Base-by-base conservation (phyloP, 1,284 basidiomycete species). In the Irpex sp. region DNA sequence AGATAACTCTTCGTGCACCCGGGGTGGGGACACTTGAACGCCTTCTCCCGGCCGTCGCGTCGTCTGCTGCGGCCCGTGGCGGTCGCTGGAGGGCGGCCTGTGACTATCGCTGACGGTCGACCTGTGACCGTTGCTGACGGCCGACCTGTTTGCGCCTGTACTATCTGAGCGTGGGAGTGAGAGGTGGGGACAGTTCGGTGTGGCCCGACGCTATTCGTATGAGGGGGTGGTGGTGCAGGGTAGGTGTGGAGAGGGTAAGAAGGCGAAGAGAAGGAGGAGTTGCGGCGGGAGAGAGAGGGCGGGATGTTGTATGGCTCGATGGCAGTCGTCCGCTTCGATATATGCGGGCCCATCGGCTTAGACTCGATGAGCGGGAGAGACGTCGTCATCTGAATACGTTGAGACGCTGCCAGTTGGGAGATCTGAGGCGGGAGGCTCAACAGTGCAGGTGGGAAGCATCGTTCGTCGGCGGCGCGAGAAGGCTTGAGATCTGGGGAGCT, bases 1-100 rank as follows among this genome's bases (percentile, higher is more conserved):
- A 87, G 77, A 68, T 87, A 87, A 36, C 75, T 76, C 78, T 76
- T 76, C 55, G 69, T 68, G 65, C 75, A 76, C 5, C 71, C 72
- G 19, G 69, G 63, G 54, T 70, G 67, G 73, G 73, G 75, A 68
- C 75, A 78, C 66, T 73, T 77, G 69, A 70, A 75, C 64, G 70
- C 64, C 70, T 78, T 76, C 68, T 77, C 76, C 53, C 58, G 39
- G 39, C 39, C 39, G 39, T 46, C n/a, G 8, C 39, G 39, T 1
- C 39, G 39, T 46, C n/a, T 46, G 39, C n/a, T 46, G 39, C n/a
- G 39, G 39, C 39, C 39, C 3, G 39, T 13, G 0, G 39, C 39
- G 1, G 39, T 1, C 13, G 39, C 31, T 33, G 31, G 31, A 6
- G 31, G 31, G 31, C 31, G n/a, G 13, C 13, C 39, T 46, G 39